These are phyloP conservation scores for Colletotrichum nymphaeae DNA, from an alignment of 2,329 filamentous ascomycete genomes.

Conservation along the genomic window DNA sequence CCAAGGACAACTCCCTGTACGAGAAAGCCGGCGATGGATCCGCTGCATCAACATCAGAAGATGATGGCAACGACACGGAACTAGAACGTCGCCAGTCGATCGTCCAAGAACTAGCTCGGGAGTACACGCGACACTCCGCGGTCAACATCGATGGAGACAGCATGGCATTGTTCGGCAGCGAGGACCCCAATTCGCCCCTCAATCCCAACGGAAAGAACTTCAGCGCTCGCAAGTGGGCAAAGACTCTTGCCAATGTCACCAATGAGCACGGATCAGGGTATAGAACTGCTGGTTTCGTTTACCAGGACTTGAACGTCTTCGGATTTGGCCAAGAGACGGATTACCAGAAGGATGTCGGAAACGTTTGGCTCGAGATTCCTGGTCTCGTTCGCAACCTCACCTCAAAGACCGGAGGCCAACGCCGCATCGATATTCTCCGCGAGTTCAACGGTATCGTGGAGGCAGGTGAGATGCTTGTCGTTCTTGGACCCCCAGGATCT, in stretches of 20 bases:
- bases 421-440: conserved; percentile 59
- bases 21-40: conserved; percentile 2
- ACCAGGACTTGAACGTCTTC: conserved; percentile 55
- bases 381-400: conserved; percentile 46
- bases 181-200: conserved; percentile 55
- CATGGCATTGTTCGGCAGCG: conserved; percentile 40
- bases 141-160: conserved; percentile 39
- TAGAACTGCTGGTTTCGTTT: conserved; percentile 48
- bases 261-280: conserved; percentile 42
- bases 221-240: conserved; percentile 55
- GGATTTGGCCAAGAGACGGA: conserved; percentile 54
- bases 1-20: not conserved
- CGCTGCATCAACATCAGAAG: conserved; percentile 17
- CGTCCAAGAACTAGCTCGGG: conserved; percentile 39
- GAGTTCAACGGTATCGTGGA: conserved; percentile 63
- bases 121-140: conserved; percentile 38
- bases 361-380: conserved; percentile 45
- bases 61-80: conserved; percentile 33
- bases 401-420: conserved; percentile 42
- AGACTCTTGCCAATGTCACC: conserved; percentile 40
- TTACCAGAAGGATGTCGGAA: conserved; percentile 55
- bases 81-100: conserved; percentile 37
- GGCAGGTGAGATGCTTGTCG: conserved; percentile 67
- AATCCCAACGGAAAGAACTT: conserved; percentile 63
- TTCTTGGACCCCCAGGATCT: conserved; percentile 63